A percentile compares a stretch with the other conserved stretches of the same genome.
Evolutionary conservation across 768 basidiomycete species (phyloP).

Genomic region (Trametes elegans): DNA sequence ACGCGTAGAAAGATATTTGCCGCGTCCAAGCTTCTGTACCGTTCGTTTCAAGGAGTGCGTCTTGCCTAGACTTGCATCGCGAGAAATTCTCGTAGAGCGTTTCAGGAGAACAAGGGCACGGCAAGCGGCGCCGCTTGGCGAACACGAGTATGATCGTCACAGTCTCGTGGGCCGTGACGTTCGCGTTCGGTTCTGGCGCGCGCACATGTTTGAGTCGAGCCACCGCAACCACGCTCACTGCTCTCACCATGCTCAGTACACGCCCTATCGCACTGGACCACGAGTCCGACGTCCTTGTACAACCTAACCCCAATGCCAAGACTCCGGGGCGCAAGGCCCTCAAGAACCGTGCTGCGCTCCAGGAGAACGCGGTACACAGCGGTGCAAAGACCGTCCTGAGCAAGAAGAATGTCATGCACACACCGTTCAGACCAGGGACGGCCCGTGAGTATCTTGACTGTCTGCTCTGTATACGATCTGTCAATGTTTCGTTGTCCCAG

Average conservation of each 20-base stretch:
- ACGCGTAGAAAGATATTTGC: too few relatives aligned
- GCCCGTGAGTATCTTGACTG: constrained; percentile 23
- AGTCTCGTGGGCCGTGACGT: too few relatives aligned
- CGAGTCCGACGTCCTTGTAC: constrained; percentile 8
- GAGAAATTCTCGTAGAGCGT: too few relatives aligned
- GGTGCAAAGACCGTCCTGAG: constrained; percentile 42
- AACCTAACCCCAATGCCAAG: constrained; percentile 33
- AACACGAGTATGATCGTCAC: too few relatives aligned
- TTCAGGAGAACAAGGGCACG: too few relatives aligned
- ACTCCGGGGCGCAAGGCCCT: constrained; percentile 53
- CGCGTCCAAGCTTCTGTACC: too few relatives aligned
- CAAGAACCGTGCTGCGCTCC: constrained; percentile 37
- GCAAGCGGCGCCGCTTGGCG: too few relatives aligned
- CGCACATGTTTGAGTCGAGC: constrained; percentile 5
- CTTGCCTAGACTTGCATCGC: too few relatives aligned
- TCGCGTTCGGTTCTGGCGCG: neutral
- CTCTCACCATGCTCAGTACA: constrained; percentile 15
- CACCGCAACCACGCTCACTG: neutral
- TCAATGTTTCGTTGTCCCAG: constrained; percentile 6
- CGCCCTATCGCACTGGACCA: constrained; percentile 11
- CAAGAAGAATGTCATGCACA: constrained; percentile 38
- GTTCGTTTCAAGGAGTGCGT: too few relatives aligned
- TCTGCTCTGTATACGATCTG: neutral
- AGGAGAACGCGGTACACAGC: constrained; percentile 49
- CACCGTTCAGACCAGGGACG: constrained; percentile 34